Percentiles rank a stretch among this genome's conserved stretches.
These are phyloP conservation scores for Straminergon stramineum DNA, from an alignment of 225 moss, liverwort and hornwort species.

Conservation along the genomic window DNA sequence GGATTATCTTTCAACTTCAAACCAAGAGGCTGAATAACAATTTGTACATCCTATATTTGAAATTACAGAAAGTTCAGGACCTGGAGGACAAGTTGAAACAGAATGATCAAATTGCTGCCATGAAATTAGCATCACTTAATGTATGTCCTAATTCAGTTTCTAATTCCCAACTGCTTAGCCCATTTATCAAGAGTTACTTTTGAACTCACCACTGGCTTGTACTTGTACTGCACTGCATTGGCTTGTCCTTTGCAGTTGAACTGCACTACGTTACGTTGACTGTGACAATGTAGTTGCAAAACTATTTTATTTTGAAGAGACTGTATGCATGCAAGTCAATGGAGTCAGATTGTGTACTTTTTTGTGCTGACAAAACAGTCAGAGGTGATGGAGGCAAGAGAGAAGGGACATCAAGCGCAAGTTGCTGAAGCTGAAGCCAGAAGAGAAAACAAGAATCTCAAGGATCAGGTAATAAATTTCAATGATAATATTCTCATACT, in stretches of 20 bases:
- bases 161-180: neutral
- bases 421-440: constrained; percentile 17
- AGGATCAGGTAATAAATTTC: constrained; percentile 12
- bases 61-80: constrained; percentile 9
- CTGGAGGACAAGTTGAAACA: constrained; percentile 21
- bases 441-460: constrained; percentile 36
- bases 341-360: neutral
- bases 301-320: neutral
- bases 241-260: neutral
- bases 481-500: neutral
- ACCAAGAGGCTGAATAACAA: neutral
- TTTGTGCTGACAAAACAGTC: neutral
- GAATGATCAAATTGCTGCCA: constrained; percentile 3
- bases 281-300: neutral
- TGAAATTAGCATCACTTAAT: constrained; percentile 12
- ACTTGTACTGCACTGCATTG: neutral
- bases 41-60: neutral
- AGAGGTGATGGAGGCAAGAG: constrained; percentile 17
- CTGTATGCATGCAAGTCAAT: neutral
- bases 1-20: neutral
- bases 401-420: constrained; percentile 1
- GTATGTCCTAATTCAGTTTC: neutral
- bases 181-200: neutral
- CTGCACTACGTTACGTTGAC: neutral
- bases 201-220: neutral